Evolutionary conservation across 345 rosid species (phyloP).

Genomic region (Lepidium africanum): DNA sequence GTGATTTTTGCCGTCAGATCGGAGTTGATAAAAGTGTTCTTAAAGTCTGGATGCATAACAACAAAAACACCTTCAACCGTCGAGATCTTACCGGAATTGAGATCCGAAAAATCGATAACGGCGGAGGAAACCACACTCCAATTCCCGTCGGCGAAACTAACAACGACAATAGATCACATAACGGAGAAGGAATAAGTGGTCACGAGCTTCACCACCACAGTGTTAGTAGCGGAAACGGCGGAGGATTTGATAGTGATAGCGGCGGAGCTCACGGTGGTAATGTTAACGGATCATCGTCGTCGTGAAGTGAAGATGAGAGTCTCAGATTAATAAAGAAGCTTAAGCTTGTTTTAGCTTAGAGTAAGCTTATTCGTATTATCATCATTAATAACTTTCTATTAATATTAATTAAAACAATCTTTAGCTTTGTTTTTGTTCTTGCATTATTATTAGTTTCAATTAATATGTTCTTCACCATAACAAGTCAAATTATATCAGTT

Average conservation of each 20-base stretch:
- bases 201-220: constrained; percentile 14
- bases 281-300: constrained; percentile 24
- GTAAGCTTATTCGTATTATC: constrained; percentile 25
- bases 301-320: constrained; percentile 19
- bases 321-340: constrained; percentile 9
- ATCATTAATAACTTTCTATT: constrained; percentile 13
- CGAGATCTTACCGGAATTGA: constrained; percentile 13
- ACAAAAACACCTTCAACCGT: constrained; percentile 63
- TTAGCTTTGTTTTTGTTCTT: background rate
- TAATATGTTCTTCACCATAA: background rate
- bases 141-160: background rate
- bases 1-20: constrained; percentile 55
- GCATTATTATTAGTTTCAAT: background rate
- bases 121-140: background rate
- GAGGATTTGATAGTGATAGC: constrained; percentile 27
- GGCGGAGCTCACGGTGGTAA: constrained; percentile 17
- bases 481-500: background rate
- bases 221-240: constrained; percentile 20
- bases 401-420: background rate
- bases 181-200: background rate
- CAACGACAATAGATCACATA: background rate
- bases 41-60: constrained; percentile 97
- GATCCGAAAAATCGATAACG: background rate
- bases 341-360: constrained; percentile 21
- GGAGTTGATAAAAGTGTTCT: constrained; percentile 68